Evolutionary conservation across 1,284 basidiomycete genomes (phyloP).

Genomic region (Fistulinella cinereoalba): DNA sequence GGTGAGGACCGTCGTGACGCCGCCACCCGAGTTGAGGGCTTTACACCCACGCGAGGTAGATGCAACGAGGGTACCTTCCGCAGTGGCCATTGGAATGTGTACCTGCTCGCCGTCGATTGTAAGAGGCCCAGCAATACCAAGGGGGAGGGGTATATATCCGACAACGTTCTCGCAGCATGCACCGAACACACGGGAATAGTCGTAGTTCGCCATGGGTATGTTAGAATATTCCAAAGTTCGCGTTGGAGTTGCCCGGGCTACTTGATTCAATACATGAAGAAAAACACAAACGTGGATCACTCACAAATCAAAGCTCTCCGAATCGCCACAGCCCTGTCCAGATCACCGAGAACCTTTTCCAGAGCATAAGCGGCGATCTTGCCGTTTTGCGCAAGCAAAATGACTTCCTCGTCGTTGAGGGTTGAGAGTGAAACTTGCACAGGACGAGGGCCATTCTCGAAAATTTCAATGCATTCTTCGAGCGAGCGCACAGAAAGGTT

Average conservation of each 20-base stretch:
- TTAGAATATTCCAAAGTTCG: constrained; percentile 84
- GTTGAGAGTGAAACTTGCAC: constrained; percentile 51
- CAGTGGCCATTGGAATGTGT: constrained; percentile 98
- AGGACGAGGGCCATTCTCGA: constrained; percentile 79
- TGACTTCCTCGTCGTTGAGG: constrained; percentile 91
- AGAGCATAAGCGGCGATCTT: constrained; percentile 94
- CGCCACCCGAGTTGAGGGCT: constrained; percentile 94
- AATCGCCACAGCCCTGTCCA: constrained; percentile 85
- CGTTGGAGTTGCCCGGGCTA: constrained; percentile 84
- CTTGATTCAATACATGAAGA: constrained; percentile 9
- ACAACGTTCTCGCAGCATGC: constrained; percentile 99
- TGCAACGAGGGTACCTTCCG: constrained; percentile 97
- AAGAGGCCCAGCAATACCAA: constrained; percentile 96
- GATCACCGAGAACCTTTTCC: constrained; percentile 88
- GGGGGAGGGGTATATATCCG: constrained; percentile 94
- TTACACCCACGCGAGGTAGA: constrained; percentile 98
- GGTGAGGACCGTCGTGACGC: constrained; percentile 91
- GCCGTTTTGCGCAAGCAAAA: constrained; percentile 85
- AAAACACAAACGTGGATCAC: constrained; percentile 31
- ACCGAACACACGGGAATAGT: constrained; percentile 93
- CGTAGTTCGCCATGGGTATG: constrained; percentile 84
- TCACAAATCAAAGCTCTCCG: constrained; percentile 88
- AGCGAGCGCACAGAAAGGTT: constrained; percentile 51
- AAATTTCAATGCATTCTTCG: constrained; percentile 85
- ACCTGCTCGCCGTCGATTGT: constrained; percentile 84